Conservation (phyloP, 1,139 yeast genomes). For the Debaryomyces subglobosus region DNA sequence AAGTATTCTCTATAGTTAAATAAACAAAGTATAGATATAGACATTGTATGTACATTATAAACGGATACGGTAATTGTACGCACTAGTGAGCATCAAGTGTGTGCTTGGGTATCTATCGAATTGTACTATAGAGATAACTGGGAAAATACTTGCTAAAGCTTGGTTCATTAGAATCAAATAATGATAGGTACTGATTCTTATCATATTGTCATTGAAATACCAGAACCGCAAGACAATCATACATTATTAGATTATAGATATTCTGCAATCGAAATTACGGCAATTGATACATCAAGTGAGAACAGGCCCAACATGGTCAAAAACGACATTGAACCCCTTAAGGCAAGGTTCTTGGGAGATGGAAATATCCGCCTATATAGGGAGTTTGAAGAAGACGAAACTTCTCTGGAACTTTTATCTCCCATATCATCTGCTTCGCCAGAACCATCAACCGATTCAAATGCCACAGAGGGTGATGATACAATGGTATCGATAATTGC, state of each 20-base stretch:
- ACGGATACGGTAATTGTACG: constrained; percentile 4
- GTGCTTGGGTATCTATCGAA: background rate
- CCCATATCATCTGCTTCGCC: background rate
- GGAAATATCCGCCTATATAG: constrained; percentile 75
- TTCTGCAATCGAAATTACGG: constrained; percentile 34
- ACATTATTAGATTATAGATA: constrained; percentile 33
- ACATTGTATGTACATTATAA: background rate
- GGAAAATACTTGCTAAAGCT: background rate
- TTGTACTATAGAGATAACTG: background rate
- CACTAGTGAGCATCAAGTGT: constrained; percentile 3
- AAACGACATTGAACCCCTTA: constrained; percentile 48
- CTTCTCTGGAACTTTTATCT: constrained; percentile 9
- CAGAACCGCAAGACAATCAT: constrained; percentile 11
- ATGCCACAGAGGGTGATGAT: constrained; percentile 47
- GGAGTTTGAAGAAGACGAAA: constrained; percentile 39
- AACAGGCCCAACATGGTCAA: constrained; percentile 16
- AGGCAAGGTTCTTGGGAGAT: constrained; percentile 64
- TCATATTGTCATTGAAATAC: constrained; percentile 38
- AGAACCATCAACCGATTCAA: background rate
- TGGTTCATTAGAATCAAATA: constrained; percentile 1
- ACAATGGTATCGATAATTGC: constrained; percentile 79
- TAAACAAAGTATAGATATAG: background rate
- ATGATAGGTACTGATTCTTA: constrained; percentile 52
- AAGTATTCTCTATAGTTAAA: constrained; percentile 39
- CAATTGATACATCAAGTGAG: constrained; percentile 25